Conservation (phyloP, 2,329 filamentous ascomycete species). For the Colletotrichum coccodes region DNA sequence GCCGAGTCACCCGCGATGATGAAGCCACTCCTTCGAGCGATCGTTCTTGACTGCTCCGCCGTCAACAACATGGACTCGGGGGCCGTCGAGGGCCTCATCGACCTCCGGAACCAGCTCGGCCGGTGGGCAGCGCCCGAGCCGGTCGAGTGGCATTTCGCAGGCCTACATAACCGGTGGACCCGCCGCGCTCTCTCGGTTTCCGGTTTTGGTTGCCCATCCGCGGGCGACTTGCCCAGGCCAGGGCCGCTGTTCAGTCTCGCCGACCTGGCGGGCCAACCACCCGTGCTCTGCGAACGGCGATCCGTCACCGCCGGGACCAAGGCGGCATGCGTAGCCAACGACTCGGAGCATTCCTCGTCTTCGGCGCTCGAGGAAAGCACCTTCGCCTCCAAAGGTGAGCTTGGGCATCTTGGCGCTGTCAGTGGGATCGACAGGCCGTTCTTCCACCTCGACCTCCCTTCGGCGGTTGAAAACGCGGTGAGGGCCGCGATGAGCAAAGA, state of each 20-base stretch:
- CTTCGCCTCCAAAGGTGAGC: background rate
- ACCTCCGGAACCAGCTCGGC: conserved; percentile 64
- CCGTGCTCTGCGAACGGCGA: background rate
- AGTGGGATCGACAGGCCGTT: conserved; percentile 56
- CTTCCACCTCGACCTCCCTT: conserved; percentile 57
- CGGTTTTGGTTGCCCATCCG: conserved; percentile 61
- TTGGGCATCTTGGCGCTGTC: conserved; percentile 35
- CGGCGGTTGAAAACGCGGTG: conserved; percentile 51
- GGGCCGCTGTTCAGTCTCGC: conserved; percentile 36
- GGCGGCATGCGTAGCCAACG: background rate
- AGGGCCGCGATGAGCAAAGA: conserved; percentile 5
- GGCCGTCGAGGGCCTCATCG: conserved; percentile 65
- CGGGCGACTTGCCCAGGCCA: conserved; percentile 1
- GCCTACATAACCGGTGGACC: conserved; percentile 65
- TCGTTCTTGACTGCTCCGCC: conserved; percentile 67
- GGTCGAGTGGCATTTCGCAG: conserved; percentile 65
- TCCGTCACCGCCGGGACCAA: rapidly evolving
- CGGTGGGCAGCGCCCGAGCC: conserved; percentile 57
- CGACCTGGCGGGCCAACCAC: conserved; percentile 25
- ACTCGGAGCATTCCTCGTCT: background rate
- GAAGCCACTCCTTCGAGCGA: conserved; percentile 57
- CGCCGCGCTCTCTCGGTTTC: conserved; percentile 64
- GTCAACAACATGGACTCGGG: conserved; percentile 68
- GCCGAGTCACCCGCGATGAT: background rate
- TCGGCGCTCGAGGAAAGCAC: conserved; percentile 1